phyloP scores from a whole-genome alignment of 306 rosid species.

The Quercus variabilis region DNA sequence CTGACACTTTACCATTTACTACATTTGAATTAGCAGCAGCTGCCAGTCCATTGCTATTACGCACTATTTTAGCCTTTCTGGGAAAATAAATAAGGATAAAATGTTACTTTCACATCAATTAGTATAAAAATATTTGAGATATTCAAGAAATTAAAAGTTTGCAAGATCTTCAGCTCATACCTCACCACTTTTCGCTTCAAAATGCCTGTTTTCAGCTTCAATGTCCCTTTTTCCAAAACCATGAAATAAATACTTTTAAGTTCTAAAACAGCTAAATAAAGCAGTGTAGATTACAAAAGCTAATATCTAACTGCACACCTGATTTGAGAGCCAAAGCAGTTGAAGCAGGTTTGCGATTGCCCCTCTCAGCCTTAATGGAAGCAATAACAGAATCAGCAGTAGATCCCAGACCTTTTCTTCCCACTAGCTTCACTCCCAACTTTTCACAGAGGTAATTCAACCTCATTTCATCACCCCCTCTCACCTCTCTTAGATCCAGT shows the following conservation, averaged over 20 bases:
- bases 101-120: constrained; percentile 15
- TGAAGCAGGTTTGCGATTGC: constrained; percentile 66
- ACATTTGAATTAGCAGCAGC: constrained; percentile 36
- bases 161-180: constrained; percentile 41
- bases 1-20: constrained; percentile 37
- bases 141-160: neutral
- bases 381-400: constrained; percentile 87
- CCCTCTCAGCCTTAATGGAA: constrained; percentile 86
- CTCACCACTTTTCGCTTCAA: constrained; percentile 72
- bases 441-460: constrained; percentile 80
- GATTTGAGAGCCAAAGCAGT: constrained; percentile 56
- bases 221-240: constrained; percentile 48
- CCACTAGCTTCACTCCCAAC: constrained; percentile 85
- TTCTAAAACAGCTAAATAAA: constrained; percentile 8
- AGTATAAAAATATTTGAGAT: neutral
- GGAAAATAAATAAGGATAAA: constrained; percentile 8
- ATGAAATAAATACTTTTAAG: constrained; percentile 21
- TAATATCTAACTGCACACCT: constrained; percentile 42
- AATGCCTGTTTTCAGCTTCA: constrained; percentile 64
- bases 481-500: constrained; percentile 81
- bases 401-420: constrained; percentile 91
- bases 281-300: neutral
- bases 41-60: constrained; percentile 39
- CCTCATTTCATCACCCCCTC: constrained; percentile 98
- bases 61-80: constrained; percentile 83